Evolutionary conservation across 2,329 filamentous ascomycete species (phyloP).

Genomic region (Fusarium nelsonii): DNA sequence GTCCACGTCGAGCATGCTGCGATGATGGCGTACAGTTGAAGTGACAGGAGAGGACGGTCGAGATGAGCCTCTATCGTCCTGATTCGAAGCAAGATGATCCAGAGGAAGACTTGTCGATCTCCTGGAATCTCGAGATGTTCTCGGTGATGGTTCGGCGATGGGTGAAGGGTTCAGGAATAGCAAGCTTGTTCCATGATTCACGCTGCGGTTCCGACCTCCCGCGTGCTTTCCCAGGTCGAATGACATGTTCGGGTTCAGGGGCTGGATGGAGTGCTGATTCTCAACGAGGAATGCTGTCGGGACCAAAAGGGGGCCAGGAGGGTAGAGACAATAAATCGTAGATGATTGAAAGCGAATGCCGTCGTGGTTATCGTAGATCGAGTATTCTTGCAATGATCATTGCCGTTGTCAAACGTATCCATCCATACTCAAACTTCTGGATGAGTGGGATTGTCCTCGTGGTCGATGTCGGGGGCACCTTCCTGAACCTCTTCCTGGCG

Average conservation of each 20-base stretch:
- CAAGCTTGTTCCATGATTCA: constrained; percentile 59
- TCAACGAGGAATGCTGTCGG: constrained; percentile 45
- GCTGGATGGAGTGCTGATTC: constrained; percentile 31
- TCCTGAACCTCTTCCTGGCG: constrained; percentile 43
- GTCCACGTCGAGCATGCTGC: constrained; percentile 67
- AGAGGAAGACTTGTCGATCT: constrained; percentile 53
- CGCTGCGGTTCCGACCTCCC: constrained; percentile 61
- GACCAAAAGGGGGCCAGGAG: constrained; percentile 54
- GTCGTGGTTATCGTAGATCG: constrained; percentile 50
- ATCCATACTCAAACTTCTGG: constrained; percentile 3
- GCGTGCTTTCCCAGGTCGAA: constrained; percentile 59
- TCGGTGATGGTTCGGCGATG: constrained; percentile 25
- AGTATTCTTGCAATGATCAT: constrained; percentile 39
- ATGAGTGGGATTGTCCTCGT: constrained; percentile 39
- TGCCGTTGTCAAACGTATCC: constrained; percentile 16
- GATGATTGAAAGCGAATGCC: constrained; percentile 56
- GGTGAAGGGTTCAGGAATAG: constrained; percentile 30
- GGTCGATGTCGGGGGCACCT: constrained; percentile 36
- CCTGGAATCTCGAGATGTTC: constrained; percentile 41
- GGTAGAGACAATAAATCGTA: constrained; percentile 61
- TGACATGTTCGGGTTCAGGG: constrained; percentile 54
- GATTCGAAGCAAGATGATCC: constrained; percentile 4
- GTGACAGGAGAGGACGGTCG: constrained; percentile 22
- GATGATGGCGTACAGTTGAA: constrained; percentile 54
- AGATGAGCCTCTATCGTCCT: constrained; percentile 17